These are phyloP conservation scores for Russula olivacea DNA, from an alignment of 768 basidiomycete genomes.

Conservation along the genomic window DNA sequence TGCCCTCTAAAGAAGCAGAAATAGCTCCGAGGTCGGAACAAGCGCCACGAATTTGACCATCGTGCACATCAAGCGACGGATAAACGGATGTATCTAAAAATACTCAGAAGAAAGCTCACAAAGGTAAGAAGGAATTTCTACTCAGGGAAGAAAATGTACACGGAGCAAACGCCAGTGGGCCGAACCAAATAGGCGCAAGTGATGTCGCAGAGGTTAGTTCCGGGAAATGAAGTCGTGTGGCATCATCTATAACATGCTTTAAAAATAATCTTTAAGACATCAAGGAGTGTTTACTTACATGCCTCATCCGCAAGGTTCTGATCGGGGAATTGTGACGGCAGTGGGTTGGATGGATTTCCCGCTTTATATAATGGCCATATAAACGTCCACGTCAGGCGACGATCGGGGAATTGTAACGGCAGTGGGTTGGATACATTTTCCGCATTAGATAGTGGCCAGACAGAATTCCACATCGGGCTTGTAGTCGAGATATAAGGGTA, in stretches of 20 bases:
- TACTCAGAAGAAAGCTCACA: too few species aligned
- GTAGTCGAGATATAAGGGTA: conserved; percentile 11
- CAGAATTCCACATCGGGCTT: conserved; percentile 14
- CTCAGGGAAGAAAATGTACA: neutral
- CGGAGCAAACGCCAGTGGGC: neutral
- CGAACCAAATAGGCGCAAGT: neutral
- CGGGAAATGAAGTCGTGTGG: neutral
- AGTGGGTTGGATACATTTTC: neutral
- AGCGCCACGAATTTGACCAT: neutral
- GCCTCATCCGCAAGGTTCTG: conserved; percentile 27
- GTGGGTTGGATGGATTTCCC: neutral
- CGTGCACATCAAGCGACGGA: conserved; percentile 1
- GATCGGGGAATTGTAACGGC: conserved; percentile 5
- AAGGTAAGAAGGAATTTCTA: neutral
- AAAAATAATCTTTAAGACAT: conserved; percentile 24
- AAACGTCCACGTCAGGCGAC: neutral
- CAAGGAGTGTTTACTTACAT: conserved; percentile 26
- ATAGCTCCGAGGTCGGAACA: neutral
- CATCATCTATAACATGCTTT: conserved; percentile 23
- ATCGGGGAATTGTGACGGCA: conserved; percentile 6
- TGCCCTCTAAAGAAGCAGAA: neutral
- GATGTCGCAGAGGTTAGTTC: conserved; percentile 7
- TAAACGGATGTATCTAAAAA: neutral
- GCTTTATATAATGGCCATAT: conserved; percentile 20
- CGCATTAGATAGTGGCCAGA: conserved; percentile 20